Evolutionary conservation across 2,329 filamentous ascomycete genomes (phyloP).

Genomic region (Cercospora zeina): DNA sequence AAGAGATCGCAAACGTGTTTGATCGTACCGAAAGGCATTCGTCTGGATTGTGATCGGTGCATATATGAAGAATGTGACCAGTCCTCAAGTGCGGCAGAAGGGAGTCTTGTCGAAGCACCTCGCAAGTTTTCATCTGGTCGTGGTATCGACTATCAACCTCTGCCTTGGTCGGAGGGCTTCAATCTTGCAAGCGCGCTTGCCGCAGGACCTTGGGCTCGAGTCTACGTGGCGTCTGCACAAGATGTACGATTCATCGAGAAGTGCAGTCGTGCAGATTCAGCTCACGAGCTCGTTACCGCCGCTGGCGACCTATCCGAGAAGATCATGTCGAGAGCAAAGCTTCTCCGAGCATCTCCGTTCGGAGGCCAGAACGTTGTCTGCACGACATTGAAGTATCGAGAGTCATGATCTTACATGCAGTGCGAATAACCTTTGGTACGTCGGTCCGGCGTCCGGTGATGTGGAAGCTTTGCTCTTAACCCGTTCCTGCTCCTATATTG

Average conservation of each 20-base stretch:
- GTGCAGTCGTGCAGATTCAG: neutral
- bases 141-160: neutral
- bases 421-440: neutral
- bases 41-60: slow-evolving; percentile 1
- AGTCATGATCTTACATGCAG: neutral
- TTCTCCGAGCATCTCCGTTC: slow-evolving; percentile 5
- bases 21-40: neutral
- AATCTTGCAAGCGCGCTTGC: neutral
- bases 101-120: neutral
- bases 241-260: neutral
- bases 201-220: neutral
- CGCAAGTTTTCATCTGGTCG: neutral
- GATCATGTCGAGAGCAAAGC: neutral
- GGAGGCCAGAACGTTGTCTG: neutral
- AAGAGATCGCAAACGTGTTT: neutral
- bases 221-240: neutral
- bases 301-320: neutral
- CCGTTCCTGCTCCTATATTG: neutral
- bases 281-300: neutral
- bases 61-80: neutral
- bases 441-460: neutral
- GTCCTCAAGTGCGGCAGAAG: neutral
- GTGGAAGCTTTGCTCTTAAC: neutral
- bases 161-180: neutral
- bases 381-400: slow-evolving; percentile 1